phyloP scores from a whole-genome alignment of 129 eudicot genomes.

The Ambrosia trifida region DNA sequence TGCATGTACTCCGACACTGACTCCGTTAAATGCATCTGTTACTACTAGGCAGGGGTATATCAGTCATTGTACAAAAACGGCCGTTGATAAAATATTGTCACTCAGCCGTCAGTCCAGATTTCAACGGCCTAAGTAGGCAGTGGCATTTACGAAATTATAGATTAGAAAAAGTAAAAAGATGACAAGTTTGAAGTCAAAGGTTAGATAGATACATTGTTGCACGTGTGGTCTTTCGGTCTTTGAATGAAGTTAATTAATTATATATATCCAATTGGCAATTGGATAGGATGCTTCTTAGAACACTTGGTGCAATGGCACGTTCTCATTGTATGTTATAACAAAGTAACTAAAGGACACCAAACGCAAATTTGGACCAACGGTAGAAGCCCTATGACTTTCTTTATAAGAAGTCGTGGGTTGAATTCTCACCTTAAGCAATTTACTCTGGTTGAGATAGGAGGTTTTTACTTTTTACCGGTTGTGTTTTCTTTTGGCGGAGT shows the following conservation, averaged over 20 bases:
- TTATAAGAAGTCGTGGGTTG: no score
- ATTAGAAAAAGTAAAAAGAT: not conserved
- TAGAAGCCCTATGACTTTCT: no score
- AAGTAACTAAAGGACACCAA: no score
- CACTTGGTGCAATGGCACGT: not conserved
- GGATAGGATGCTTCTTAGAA: slow-evolving; percentile 31
- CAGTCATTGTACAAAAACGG: not conserved
- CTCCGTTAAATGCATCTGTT: slow-evolving; percentile 8
- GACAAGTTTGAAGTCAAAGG: slow-evolving; percentile 34
- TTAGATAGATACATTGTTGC: slow-evolving; percentile 27
- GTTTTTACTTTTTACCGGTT: no score
- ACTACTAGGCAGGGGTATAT: slow-evolving; percentile 12
- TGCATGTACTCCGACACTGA: not conserved
- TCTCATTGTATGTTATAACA: not conserved
- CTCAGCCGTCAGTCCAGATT: slow-evolving; percentile 35
- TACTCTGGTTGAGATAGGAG: no score
- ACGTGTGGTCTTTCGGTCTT: slow-evolving; percentile 26
- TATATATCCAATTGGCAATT: not conserved
- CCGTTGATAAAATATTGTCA: slow-evolving; percentile 1
- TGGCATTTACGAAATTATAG: slow-evolving; percentile 19
- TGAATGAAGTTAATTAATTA: not conserved
- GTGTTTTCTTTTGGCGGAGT: no score
- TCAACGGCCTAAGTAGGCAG: slow-evolving; percentile 25
- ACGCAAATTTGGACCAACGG: no score
- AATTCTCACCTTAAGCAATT: no score